Evolutionary conservation across 352 stramenopile genomes (phyloP).

Genomic region (Albugo laibachii): DNA sequence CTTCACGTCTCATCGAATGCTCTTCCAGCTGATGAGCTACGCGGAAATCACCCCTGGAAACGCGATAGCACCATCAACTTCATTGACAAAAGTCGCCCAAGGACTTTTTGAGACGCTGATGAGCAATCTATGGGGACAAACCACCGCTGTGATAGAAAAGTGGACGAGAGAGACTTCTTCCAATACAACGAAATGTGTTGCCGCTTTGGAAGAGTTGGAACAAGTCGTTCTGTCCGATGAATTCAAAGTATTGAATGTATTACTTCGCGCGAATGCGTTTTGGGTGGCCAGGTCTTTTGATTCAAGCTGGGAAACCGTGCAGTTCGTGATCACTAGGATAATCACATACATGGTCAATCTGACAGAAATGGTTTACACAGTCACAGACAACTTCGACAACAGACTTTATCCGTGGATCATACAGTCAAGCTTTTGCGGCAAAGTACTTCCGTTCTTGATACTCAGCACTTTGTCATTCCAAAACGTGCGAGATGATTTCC

Average conservation of each 20-base stretch:
- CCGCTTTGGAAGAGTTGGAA: slow-evolving; percentile 22
- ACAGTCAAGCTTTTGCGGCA: slow-evolving; percentile 41
- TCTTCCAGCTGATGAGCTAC: slow-evolving; percentile 50
- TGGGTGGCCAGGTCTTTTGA: slow-evolving; percentile 37
- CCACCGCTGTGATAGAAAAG: slow-evolving; percentile 9
- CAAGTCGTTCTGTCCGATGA: slow-evolving; percentile 12
- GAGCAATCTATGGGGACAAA: slow-evolving; percentile 23
- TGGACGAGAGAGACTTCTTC: no score
- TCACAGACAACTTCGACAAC: no score
- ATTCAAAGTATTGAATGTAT: slow-evolving; percentile 66
- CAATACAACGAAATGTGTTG: not conserved
- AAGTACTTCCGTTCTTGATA: slow-evolving; percentile 53
- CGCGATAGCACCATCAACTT: slow-evolving; percentile 2
- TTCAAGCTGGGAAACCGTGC: slow-evolving; percentile 32
- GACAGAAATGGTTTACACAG: not conserved
- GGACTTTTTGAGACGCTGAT: slow-evolving; percentile 42
- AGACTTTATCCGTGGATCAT: slow-evolving; percentile 7
- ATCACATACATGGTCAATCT: slow-evolving; percentile 22
- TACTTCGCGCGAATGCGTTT: slow-evolving; percentile 47
- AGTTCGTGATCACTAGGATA: slow-evolving; percentile 4
- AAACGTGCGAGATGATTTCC: slow-evolving; percentile 22
- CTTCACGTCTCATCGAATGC: slow-evolving; percentile 65
- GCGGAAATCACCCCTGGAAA: not conserved
- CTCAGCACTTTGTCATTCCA: slow-evolving; percentile 45
- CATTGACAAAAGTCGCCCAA: slow-evolving; percentile 10